A percentile compares a stretch with the other conserved stretches of the same genome.
Evolutionary conservation across 768 basidiomycete species (phyloP).

Genomic region (Exidia glandulosa): DNA sequence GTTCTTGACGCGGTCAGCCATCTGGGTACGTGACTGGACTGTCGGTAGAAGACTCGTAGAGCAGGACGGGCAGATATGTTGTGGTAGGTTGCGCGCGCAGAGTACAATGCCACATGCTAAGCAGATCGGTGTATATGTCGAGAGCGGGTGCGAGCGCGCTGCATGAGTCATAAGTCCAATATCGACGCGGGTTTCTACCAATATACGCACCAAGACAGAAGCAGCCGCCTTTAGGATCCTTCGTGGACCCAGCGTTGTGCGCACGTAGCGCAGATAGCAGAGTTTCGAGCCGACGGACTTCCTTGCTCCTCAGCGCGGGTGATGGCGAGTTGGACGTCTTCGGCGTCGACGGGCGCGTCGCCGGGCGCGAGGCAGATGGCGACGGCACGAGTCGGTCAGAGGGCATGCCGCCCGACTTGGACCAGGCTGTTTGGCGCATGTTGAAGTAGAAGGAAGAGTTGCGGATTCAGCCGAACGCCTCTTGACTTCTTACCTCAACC

Average conservation of each 20-base stretch:
- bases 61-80: conserved; percentile 48
- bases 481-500: background rate
- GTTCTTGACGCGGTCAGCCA: conserved; percentile 14
- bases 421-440: background rate
- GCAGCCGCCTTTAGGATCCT: conserved; percentile 54
- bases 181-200: background rate
- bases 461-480: background rate
- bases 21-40: conserved; percentile 23
- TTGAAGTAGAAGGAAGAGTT: background rate
- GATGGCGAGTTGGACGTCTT: background rate
- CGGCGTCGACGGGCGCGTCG: background rate
- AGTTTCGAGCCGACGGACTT: conserved; percentile 36
- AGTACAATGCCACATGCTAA: conserved; percentile 49
- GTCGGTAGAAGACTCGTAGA: conserved; percentile 25
- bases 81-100: conserved; percentile 44
- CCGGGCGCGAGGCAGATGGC: background rate
- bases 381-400: background rate
- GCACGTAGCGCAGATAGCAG: conserved; percentile 29
- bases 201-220: conserved; percentile 49
- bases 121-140: conserved; percentile 45
- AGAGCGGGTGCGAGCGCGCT: conserved; percentile 53
- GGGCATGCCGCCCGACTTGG: background rate
- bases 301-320: conserved; percentile 32
- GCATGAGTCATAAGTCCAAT: background rate
- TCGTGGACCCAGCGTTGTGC: conserved; percentile 22